Evolutionary conservation across 768 basidiomycete species (phyloP).

Genomic region (Termitomyces heimii): DNA sequence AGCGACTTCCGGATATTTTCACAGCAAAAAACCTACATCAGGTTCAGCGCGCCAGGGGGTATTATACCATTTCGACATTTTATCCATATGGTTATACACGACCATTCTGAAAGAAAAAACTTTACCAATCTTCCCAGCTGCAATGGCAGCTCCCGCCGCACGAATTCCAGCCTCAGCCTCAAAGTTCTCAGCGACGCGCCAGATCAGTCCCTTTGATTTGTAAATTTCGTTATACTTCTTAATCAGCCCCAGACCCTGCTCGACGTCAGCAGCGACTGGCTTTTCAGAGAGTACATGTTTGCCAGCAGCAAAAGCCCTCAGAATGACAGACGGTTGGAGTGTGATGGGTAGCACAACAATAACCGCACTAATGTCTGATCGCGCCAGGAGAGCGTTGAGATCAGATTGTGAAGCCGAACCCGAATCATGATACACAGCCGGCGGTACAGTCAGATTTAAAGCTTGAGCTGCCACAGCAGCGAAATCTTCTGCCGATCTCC

Average conservation of each 20-base stretch:
- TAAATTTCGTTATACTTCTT: constrained; percentile 58
- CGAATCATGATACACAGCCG: constrained; percentile 53
- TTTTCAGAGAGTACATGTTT: constrained; percentile 92
- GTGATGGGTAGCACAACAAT: constrained; percentile 77
- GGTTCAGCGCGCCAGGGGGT: constrained; percentile 82
- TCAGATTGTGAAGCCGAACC: constrained; percentile 23
- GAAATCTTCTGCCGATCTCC: constrained; percentile 50
- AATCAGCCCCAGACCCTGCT: constrained; percentile 57
- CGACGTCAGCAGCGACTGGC: constrained; percentile 71
- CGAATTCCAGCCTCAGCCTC: constrained; percentile 60
- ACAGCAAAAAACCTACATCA: constrained; percentile 40
- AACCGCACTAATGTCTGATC: constrained; percentile 67
- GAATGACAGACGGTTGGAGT: constrained; percentile 61
- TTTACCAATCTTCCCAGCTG: constrained; percentile 62
- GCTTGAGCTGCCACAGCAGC: constrained; percentile 36
- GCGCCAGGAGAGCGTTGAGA: constrained; percentile 59
- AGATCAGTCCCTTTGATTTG: constrained; percentile 62
- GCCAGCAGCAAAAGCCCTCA: constrained; percentile 60
- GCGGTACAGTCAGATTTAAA: constrained; percentile 33
- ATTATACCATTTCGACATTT: constrained; percentile 70
- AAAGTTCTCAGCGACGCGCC: constrained; percentile 79
- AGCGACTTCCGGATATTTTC: not conserved
- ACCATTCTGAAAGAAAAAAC: constrained; percentile 61
- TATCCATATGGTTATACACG: constrained; percentile 46
- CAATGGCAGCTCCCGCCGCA: constrained; percentile 41